phyloP scores from a whole-genome alignment of 768 basidiomycete genomes.

The Pulveroboletus sp. region DNA sequence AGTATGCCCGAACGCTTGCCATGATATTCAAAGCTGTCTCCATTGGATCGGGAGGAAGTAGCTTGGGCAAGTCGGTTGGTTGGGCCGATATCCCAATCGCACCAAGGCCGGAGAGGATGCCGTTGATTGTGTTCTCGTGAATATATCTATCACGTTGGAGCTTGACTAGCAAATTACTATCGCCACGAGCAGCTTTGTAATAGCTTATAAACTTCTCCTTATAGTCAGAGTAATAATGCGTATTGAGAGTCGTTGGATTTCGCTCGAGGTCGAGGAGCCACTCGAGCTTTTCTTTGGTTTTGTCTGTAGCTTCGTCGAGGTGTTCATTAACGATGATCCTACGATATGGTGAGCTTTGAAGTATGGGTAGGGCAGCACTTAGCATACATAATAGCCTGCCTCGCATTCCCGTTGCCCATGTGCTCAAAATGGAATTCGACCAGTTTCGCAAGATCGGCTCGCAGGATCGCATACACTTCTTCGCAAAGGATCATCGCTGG shows the following conservation, averaged over 20 bases:
- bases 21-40: conserved; percentile 60
- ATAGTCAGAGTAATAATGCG: conserved; percentile 46
- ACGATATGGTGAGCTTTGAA: not conserved
- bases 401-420: conserved; percentile 50
- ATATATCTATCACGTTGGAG: not conserved
- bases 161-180: conserved; percentile 3
- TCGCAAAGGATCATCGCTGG: conserved; percentile 47
- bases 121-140: conserved; percentile 20
- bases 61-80: conserved; percentile 41
- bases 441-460: conserved; percentile 37
- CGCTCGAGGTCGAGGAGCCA: conserved; percentile 50
- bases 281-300: conserved; percentile 37
- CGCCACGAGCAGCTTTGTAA: conserved; percentile 37
- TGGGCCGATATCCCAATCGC: conserved; percentile 30
- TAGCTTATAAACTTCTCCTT: conserved; percentile 44
- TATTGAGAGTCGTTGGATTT: conserved; percentile 49
- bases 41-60: conserved; percentile 48
- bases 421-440: conserved; percentile 46
- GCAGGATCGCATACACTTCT: conserved; percentile 34
- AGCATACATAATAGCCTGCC: conserved; percentile 44
- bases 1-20: conserved; percentile 69
- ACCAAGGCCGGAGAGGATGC: conserved; percentile 18
- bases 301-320: conserved; percentile 39
- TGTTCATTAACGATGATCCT: conserved; percentile 52
- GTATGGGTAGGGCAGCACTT: not conserved